Conservation (phyloP, 2,329 filamentous ascomycete species). For the Emmonsiellopsis sp. region DNA sequence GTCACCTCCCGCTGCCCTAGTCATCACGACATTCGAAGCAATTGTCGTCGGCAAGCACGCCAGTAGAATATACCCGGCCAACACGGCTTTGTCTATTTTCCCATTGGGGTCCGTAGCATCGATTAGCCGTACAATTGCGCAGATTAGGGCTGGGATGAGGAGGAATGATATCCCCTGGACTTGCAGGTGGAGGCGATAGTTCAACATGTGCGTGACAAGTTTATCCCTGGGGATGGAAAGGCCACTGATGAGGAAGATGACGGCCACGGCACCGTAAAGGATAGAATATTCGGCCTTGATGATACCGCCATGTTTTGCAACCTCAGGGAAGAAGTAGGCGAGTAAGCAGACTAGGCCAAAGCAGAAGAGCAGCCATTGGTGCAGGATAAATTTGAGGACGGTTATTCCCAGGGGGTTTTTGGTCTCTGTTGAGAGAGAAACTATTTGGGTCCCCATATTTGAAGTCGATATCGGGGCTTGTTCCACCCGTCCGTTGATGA, state of each 20-base stretch:
- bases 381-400: constrained; percentile 22
- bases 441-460: background rate
- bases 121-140: constrained; percentile 46
- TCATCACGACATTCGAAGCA: constrained; percentile 67
- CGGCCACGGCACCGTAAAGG: constrained; percentile 58
- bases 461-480: background rate
- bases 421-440: background rate
- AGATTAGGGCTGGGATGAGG: constrained; percentile 54
- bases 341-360: constrained; percentile 47
- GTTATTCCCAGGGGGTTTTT: background rate
- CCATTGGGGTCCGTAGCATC: constrained; percentile 37
- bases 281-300: constrained; percentile 38
- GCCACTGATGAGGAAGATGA: constrained; percentile 65
- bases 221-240: constrained; percentile 58
- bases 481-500: too few species aligned
- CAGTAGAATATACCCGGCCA: constrained; percentile 59
- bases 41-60: constrained; percentile 66
- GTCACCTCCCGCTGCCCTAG: constrained; percentile 58
- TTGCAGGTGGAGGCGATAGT: constrained; percentile 59
- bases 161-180: constrained; percentile 61
- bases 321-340: constrained; percentile 46
- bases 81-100: constrained; percentile 52
- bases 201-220: constrained; percentile 51
- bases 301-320: constrained; percentile 37
- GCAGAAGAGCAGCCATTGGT: constrained; percentile 58